phyloP scores from a whole-genome alignment of 1,139 yeast genomes.

The Hyphopichia burtonii region DNA sequence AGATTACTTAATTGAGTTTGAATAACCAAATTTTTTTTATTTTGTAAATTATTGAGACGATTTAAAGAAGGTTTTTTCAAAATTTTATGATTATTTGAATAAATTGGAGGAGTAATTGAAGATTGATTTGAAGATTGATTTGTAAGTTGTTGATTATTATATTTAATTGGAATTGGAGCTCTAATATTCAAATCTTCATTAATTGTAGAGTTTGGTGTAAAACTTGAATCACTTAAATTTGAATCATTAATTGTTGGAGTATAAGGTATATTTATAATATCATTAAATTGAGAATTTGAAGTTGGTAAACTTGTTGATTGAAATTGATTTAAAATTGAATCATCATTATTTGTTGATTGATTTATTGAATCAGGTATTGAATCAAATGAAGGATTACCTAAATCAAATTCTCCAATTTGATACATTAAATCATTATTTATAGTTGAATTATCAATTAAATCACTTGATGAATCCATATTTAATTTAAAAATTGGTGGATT shows the following conservation, averaged over 20 bases:
- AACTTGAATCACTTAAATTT: conserved; percentile 20
- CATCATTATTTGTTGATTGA: not conserved
- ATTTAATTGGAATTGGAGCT: conserved; percentile 14
- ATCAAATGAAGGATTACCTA: conserved; percentile 28
- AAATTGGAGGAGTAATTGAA: conserved; percentile 3
- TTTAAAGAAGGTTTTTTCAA: conserved; percentile 21
- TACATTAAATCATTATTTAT: conserved; percentile 21
- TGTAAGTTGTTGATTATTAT: conserved; percentile 7
- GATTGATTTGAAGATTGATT: not conserved
- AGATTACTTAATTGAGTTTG: conserved; percentile 15
- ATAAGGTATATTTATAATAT: conserved; percentile 8
- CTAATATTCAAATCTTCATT: conserved; percentile 11
- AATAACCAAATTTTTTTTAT: conserved; percentile 19
- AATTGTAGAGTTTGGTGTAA: conserved; percentile 19
- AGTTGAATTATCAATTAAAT: conserved; percentile 5
- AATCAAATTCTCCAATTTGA: conserved; percentile 24
- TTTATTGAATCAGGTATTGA: conserved; percentile 23
- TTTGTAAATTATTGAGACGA: conserved; percentile 15
- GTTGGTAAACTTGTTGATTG: not conserved
- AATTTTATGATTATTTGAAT: conserved; percentile 9
- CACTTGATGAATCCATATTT: conserved; percentile 16
- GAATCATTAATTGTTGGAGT: conserved; percentile 22
- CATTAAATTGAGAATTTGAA: not conserved
- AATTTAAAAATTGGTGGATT: conserved; percentile 14
- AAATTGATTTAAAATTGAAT: not conserved